A percentile compares a stretch with the other conserved stretches of the same genome.
These are phyloP conservation scores for Populus tremula DNA, from an alignment of 345 rosid genomes.

Conservation along the genomic window DNA sequence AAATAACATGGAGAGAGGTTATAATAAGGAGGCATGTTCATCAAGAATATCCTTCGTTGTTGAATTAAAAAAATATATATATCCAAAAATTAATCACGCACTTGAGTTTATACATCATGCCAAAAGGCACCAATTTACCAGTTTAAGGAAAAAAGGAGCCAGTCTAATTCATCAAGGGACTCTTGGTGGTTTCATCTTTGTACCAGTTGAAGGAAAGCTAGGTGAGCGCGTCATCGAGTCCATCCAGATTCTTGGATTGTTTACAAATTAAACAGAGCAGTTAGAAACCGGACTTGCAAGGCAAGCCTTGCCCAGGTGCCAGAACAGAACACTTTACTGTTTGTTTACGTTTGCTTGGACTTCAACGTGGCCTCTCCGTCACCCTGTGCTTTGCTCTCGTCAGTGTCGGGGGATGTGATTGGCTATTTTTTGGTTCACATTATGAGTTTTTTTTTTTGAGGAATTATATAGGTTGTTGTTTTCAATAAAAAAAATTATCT, in stretches of 20 bases:
- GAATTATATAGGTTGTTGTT: too few species aligned
- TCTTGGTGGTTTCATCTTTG: background rate
- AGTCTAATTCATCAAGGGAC: background rate
- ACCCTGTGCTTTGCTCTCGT: too few species aligned
- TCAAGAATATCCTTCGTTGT: too few species aligned
- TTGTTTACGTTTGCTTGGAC: slow-evolving; percentile 20
- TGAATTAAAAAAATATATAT: too few species aligned
- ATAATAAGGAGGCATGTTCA: too few species aligned
- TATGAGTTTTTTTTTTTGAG: too few species aligned
- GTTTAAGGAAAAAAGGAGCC: background rate
- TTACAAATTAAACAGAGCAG: slow-evolving; percentile 7
- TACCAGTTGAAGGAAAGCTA: background rate
- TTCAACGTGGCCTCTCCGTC: background rate
- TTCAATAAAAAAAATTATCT: too few species aligned
- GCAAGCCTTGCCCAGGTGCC: slow-evolving; percentile 27
- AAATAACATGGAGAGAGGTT: too few species aligned
- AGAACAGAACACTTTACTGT: slow-evolving; percentile 17
- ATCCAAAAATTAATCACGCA: too few species aligned
- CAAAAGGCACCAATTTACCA: background rate
- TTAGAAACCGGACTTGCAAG: slow-evolving; percentile 39
- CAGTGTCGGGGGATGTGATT: too few species aligned
- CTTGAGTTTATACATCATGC: background rate
- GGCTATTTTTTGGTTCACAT: too few species aligned
- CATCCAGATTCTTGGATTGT: background rate
- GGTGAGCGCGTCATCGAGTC: slow-evolving; percentile 19